A percentile compares a stretch with the other conserved stretches of the same genome.
These are phyloP conservation scores for Fusarium chuoi DNA, from an alignment of 2,329 filamentous ascomycete genomes.

Conservation along the genomic window DNA sequence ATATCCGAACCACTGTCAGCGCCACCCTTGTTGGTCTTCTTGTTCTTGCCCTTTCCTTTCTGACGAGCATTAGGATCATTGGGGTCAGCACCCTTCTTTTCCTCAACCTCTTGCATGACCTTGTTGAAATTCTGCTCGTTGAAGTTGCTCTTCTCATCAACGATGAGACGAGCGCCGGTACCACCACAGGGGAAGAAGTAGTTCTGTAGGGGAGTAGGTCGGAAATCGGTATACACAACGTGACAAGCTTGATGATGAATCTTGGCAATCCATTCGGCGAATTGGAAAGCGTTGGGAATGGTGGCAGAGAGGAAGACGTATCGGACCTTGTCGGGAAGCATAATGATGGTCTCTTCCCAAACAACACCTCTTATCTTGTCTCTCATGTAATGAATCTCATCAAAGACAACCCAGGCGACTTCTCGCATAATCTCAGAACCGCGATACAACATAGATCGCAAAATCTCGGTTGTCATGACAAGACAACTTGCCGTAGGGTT, in stretches of 20 bases:
- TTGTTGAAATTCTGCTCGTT: conserved; percentile 97
- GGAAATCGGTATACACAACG: conserved; percentile 98
- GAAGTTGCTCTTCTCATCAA: conserved; percentile 97
- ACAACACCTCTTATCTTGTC: conserved; percentile 95
- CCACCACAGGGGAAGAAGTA: conserved; percentile 97
- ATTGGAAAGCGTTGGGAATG: conserved; percentile 98
- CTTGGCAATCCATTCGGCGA: conserved; percentile 98
- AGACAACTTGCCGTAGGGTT: conserved; percentile 98
- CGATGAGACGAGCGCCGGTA: conserved; percentile 91
- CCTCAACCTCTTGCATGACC: conserved; percentile 90
- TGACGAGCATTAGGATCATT: conserved; percentile 81
- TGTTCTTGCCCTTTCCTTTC: conserved; percentile 90
- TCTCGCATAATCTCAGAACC: conserved; percentile 99
- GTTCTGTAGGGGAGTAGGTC: conserved; percentile 94
- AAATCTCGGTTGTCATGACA: conserved; percentile 99
- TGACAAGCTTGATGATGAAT: conserved; percentile 98
- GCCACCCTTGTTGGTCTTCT: conserved; percentile 91
- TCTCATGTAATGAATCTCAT: conserved; percentile 98
- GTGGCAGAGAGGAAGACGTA: conserved; percentile 99
- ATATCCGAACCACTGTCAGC: conserved; percentile 82
- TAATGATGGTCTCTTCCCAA: conserved; percentile 99
- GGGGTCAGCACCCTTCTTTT: conserved; percentile 86
- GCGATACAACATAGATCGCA: conserved; percentile 97
- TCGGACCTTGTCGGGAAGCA: conserved; percentile 96
- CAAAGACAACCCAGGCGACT: conserved; percentile 97